Percentiles rank a stretch among this genome's conserved stretches.
Evolutionary conservation across 495 filamentous ascomycete species (phyloP).

Genomic region (Choiromyces venosus): DNA sequence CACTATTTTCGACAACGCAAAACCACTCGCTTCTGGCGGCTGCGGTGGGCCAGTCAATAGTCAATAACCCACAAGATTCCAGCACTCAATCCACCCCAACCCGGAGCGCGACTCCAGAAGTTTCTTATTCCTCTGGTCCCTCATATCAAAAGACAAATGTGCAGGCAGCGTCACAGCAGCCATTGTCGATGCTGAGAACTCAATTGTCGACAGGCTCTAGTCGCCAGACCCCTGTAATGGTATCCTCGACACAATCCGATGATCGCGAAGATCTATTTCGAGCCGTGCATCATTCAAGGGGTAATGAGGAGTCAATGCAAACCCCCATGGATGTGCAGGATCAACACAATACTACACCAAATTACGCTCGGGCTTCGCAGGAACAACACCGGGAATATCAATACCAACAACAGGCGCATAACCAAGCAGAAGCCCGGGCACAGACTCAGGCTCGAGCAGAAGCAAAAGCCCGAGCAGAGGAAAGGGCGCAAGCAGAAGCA

Average conservation of each 20-base stretch:
- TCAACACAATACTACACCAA: not conserved
- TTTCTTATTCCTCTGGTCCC: not conserved
- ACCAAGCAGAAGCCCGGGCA: not conserved
- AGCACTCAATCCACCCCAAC: not conserved
- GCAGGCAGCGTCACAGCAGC: not conserved
- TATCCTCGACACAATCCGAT: not conserved
- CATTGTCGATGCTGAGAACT: not conserved
- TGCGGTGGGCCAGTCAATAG: not conserved
- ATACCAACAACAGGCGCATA: not conserved
- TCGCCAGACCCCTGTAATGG: not conserved
- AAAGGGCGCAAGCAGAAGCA: constrained; percentile 7
- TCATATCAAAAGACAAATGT: not conserved
- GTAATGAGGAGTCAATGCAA: not conserved
- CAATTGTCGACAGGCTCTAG: not conserved
- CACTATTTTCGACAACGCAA: not conserved
- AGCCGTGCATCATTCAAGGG: not conserved
- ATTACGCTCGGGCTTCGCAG: not conserved
- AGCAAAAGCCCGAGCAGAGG: constrained; percentile 5
- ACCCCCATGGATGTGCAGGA: not conserved
- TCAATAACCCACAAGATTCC: not conserved
- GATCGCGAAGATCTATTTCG: not conserved
- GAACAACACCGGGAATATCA: not conserved
- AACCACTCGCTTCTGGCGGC: not conserved
- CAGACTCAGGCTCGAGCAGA: constrained; percentile 11
- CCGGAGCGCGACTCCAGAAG: not conserved